Evolutionary conservation across 2,329 filamentous ascomycete genomes (phyloP).

Genomic region (Apiospora kogelbergensis): DNA sequence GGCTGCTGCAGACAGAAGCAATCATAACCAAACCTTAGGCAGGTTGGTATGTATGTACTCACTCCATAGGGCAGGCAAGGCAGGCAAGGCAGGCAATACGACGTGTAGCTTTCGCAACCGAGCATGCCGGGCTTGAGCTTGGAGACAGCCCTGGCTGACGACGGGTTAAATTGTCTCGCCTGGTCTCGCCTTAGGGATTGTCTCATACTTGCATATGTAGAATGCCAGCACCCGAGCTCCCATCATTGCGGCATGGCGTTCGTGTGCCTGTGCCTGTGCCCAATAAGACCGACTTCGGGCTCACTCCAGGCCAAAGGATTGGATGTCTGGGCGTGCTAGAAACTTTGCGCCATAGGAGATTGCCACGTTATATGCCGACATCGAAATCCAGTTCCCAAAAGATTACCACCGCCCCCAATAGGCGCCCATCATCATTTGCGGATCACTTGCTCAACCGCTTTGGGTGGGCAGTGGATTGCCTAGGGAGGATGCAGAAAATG

Average conservation of each 20-base stretch:
- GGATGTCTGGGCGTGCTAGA: neutral
- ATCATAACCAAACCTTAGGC: slow-evolving; percentile 10
- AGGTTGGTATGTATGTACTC: neutral
- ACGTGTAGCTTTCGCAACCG: slow-evolving; percentile 26
- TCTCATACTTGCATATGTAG: neutral
- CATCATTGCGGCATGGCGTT: neutral
- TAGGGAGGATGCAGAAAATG: neutral
- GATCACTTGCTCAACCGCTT: neutral
- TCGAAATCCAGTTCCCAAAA: neutral
- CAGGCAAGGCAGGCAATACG: slow-evolving; percentile 13
- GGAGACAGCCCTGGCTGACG: slow-evolving; percentile 17
- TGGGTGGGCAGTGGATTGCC: too few relatives aligned
- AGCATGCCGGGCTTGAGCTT: slow-evolving; percentile 9
- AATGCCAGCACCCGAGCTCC: neutral
- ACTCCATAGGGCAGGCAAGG: neutral
- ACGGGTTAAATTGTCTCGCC: slow-evolving; percentile 3
- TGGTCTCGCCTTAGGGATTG: slow-evolving; percentile 9
- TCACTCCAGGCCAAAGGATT: neutral
- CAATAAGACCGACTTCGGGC: neutral
- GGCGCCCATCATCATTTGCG: neutral
- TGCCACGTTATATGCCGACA: neutral
- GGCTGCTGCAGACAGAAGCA: slow-evolving; percentile 12
- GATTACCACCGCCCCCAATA: neutral
- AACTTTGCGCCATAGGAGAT: slow-evolving; percentile 4
- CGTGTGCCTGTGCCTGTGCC: neutral